These are phyloP conservation scores for Mortierella sp. DNA, from an alignment of 371 early-diverging fungal species.

Conservation along the genomic window DNA sequence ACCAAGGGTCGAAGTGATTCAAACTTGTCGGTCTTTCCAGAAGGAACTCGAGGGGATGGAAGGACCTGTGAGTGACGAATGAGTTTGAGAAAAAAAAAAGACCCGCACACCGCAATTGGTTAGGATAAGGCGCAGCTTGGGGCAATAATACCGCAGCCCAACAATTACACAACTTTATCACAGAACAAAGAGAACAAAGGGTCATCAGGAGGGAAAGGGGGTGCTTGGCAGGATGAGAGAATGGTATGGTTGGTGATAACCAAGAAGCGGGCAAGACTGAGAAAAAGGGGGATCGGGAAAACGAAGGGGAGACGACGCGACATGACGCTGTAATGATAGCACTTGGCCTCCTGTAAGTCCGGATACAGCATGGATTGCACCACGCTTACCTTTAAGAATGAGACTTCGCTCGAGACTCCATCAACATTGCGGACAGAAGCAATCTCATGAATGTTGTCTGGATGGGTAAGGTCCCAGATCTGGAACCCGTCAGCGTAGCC, in stretches of 20 bases:
- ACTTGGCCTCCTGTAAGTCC: background rate
- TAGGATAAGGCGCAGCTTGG: background rate
- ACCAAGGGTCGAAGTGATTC: constrained; percentile 58
- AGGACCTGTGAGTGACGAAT: constrained; percentile 24
- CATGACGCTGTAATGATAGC: background rate
- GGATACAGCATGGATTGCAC: too few species aligned
- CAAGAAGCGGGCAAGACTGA: background rate
- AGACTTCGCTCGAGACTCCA: constrained; percentile 39
- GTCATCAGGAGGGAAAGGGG: background rate
- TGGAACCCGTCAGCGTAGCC: constrained; percentile 87
- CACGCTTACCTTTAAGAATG: constrained; percentile 58
- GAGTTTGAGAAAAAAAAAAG: background rate
- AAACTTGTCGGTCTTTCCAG: constrained; percentile 37
- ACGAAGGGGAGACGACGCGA: background rate
- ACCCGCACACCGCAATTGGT: background rate
- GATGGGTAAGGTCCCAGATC: constrained; percentile 80
- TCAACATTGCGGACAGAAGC: constrained; percentile 66
- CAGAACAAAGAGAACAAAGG: background rate
- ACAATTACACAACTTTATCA: too few species aligned
- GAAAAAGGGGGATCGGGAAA: background rate
- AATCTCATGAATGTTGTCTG: constrained; percentile 78
- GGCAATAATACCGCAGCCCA: constrained; percentile 14
- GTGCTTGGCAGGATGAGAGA: background rate
- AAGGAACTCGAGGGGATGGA: constrained; percentile 30
- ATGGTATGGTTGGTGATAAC: background rate